Evolutionary conservation across 1,284 basidiomycete genomes (phyloP), one percentile per base, ranked within the genome.

Genomic region (Boletus smithii): DNA sequence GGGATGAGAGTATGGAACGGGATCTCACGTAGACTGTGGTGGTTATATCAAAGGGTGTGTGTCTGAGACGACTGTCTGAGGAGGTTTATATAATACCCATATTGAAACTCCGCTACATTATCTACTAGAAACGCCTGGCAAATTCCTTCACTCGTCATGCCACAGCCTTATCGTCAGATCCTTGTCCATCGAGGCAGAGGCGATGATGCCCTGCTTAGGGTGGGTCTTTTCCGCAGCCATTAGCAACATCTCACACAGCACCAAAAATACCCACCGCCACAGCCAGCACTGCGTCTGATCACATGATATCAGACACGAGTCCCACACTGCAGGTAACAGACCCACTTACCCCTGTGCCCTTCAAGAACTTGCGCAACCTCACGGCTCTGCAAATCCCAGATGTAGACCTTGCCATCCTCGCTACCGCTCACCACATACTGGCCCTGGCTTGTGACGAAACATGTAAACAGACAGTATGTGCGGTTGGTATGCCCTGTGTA

Each of bases 301-400:
- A 10, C 36, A 11, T 29, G 13, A 17, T 45, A 40, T 58, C 50
- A 54, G 26, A 42, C 50, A 51, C 40, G 46, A 24, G 23, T 7
- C 23, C 23, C 20, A 3, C 18, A n/a, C n/a, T n/a, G n/a, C n/a
- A n/a, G n/a, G n/a, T n/a, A n/a, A n/a, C n/a, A n/a, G n/a, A 17
- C 29, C 9, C 45, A 55, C 75, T 24, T 53, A 89, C 88, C 91
- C 70, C 83, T 74, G 67, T 94, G 92, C 2, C 87, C 91, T 54
- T 88, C 81, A 14, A 95, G 72, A 0, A 81, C 71, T 58, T 89
- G 85, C 7, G 87, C 68, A 6, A 95, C 71, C 57, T 88, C 74
- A 26, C 92, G 79, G 4, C 80, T 85, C 66, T 97, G 94, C 44
- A 98, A 63, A 65, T 97, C 89, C 93, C 94, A 99, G 20, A 97